These are phyloP conservation scores for Microthyrium microscopicum DNA, from an alignment of 2,329 filamentous ascomycete genomes.

Conservation along the genomic window DNA sequence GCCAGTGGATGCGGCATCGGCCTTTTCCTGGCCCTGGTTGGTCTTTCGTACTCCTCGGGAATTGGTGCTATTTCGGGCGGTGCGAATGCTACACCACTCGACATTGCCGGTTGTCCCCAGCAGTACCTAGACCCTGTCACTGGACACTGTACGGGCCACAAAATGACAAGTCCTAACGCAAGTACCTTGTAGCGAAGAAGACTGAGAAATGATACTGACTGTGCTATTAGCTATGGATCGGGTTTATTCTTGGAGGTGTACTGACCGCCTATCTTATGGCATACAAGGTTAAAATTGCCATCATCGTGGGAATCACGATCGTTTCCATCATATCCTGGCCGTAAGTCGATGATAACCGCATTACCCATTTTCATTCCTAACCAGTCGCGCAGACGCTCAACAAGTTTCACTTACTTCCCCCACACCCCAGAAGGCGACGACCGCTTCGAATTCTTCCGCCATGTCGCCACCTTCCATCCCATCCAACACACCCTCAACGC, in stretches of 20 bases:
- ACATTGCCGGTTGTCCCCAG: constrained; percentile 57
- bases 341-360: constrained; percentile 13
- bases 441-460: constrained; percentile 69
- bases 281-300: constrained; percentile 72
- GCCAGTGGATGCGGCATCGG: constrained; percentile 77
- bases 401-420: constrained; percentile 65
- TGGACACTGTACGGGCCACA: constrained; percentile 48
- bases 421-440: constrained; percentile 49
- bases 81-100: constrained; percentile 45
- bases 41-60: constrained; percentile 62
- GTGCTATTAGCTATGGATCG: constrained; percentile 53
- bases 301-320: constrained; percentile 65
- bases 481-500: constrained; percentile 54
- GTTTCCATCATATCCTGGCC: constrained; percentile 85
- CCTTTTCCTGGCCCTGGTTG: constrained; percentile 60
- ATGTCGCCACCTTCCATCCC: constrained; percentile 65
- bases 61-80: constrained; percentile 59
- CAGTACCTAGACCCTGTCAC: constrained; percentile 26
- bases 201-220: constrained; percentile 1
- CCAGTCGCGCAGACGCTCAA: constrained; percentile 33
- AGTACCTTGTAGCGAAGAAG: constrained; percentile 10
- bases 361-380: constrained; percentile 7
- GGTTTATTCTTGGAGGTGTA: constrained; percentile 70
- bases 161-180: constrained; percentile 62
- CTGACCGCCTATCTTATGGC: constrained; percentile 67